phyloP scores from a whole-genome alignment of 257 asterid species.

The Anisodus tanguticus region DNA sequence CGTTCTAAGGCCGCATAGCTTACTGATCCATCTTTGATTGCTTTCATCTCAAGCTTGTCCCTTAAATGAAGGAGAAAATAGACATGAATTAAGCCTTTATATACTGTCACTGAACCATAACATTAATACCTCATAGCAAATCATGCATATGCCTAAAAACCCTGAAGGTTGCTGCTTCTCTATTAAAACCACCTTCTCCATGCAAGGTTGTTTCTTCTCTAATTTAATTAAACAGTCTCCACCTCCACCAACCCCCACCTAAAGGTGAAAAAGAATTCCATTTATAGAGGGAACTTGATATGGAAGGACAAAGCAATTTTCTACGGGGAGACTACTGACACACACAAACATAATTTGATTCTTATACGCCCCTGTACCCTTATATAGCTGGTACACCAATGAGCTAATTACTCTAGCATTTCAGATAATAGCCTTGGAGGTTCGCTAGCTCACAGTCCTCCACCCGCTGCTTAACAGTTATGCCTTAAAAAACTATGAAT shows the following conservation, averaged over 20 bases:
- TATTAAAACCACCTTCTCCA: background rate
- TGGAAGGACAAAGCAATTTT: background rate
- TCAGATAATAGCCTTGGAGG: background rate
- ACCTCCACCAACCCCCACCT: background rate
- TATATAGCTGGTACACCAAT: background rate
- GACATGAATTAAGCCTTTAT: slow-evolving; percentile 12
- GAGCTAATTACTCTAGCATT: background rate
- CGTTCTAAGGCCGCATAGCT: slow-evolving; percentile 93
- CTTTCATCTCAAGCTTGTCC: slow-evolving; percentile 95
- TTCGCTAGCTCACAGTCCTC: background rate
- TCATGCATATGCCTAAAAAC: background rate
- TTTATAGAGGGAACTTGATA: background rate
- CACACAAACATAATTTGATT: background rate
- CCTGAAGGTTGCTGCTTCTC: background rate
- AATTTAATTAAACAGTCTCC: background rate
- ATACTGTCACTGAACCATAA: background rate
- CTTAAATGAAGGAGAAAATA: slow-evolving; percentile 44
- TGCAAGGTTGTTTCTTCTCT: background rate
- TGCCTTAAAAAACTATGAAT: background rate
- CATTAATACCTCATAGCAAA: background rate
- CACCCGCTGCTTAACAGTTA: background rate
- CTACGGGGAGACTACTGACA: background rate
- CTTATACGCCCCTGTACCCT: background rate
- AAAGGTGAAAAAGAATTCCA: background rate
- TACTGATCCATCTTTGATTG: slow-evolving; percentile 82